A percentile compares a stretch with the other conserved stretches of the same genome.
phyloP scores from a whole-genome alignment of 1,284 basidiomycete genomes.

The Cutaneotrichosporon sp. region DNA sequence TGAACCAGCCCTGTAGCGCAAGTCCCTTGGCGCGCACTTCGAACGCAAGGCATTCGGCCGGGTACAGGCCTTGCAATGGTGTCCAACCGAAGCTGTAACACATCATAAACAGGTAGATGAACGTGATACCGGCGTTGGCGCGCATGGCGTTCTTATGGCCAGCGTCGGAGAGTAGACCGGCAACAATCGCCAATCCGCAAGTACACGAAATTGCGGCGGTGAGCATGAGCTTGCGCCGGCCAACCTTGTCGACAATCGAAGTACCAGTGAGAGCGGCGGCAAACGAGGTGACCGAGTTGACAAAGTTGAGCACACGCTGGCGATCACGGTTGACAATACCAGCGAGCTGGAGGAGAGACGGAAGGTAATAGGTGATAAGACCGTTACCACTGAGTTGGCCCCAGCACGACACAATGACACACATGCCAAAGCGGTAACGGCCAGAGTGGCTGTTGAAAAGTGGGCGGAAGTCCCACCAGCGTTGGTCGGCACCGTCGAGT shows the following conservation, averaged over 20 bases:
- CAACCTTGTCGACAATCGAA: conserved; percentile 31
- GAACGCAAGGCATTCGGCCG: conserved; percentile 59
- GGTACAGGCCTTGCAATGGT: conserved; percentile 61
- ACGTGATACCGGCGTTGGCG: conserved; percentile 38
- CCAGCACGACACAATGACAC: conserved; percentile 51
- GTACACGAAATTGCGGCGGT: conserved; percentile 26
- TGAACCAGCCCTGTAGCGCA: conserved; percentile 32
- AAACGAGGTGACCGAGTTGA: conserved; percentile 35
- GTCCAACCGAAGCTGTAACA: conserved; percentile 59
- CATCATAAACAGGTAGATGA: conserved; percentile 32
- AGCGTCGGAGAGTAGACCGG: conserved; percentile 32
- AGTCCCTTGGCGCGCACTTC: conserved; percentile 59
- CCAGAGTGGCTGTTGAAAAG: conserved; percentile 57
- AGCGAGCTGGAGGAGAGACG: conserved; percentile 31
- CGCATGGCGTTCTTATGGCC: conserved; percentile 27
- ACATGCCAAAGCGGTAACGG: conserved; percentile 59
- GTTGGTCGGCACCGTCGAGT: conserved; percentile 36
- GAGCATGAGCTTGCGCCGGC: conserved; percentile 37
- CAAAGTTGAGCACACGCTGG: conserved; percentile 38
- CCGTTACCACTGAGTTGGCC: conserved; percentile 40
- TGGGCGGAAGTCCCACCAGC: conserved; percentile 61
- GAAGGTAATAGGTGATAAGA: conserved; percentile 52
- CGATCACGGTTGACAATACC: conserved; percentile 33
- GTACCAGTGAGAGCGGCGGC: conserved; percentile 36
- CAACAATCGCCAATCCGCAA: conserved; percentile 36